Conservation (phyloP, 768 basidiomycete genomes). For the Xerocomellus chrysenteron region DNA sequence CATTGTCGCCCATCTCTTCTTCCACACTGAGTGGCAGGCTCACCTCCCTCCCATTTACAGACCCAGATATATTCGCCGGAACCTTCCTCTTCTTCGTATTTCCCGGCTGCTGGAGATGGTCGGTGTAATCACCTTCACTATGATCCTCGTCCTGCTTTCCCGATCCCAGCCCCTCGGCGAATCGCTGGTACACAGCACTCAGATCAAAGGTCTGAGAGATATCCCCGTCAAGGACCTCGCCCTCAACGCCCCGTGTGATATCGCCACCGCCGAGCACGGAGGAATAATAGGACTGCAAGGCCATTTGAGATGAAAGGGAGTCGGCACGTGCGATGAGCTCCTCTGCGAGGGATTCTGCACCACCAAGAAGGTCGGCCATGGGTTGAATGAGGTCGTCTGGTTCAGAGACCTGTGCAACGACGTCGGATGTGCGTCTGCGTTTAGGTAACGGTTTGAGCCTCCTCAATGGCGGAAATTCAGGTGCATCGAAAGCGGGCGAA, state of each 20-base stretch:
- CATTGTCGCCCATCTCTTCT: constrained; percentile 38
- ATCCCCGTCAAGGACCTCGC: constrained; percentile 18
- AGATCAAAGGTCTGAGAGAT: constrained; percentile 28
- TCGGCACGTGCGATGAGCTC: constrained; percentile 59
- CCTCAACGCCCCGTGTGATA: constrained; percentile 37
- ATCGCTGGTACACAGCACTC: constrained; percentile 26
- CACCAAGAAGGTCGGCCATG: constrained; percentile 37
- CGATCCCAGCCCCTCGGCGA: constrained; percentile 25
- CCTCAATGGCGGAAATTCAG: constrained; percentile 61
- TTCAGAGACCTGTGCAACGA: constrained; percentile 23
- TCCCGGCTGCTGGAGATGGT: constrained; percentile 72
- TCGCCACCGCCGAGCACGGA: constrained; percentile 47
- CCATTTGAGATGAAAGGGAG: constrained; percentile 56
- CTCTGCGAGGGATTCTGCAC: constrained; percentile 50
- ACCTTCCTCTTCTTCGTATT: constrained; percentile 91
- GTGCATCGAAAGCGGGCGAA: constrained; percentile 62
- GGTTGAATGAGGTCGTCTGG: constrained; percentile 30
- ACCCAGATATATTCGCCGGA: constrained; percentile 55
- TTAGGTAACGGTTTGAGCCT: constrained; percentile 79
- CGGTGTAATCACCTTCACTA: constrained; percentile 60
- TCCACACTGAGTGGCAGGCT: constrained; percentile 43
- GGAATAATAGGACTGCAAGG: constrained; percentile 62
- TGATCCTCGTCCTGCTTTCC: constrained; percentile 50
- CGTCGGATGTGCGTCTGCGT: constrained; percentile 56
- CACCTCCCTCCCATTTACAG: constrained; percentile 42